Evolutionary conservation across 2,329 filamentous ascomycete genomes (phyloP).

Genomic region (Xylaria sp.): DNA sequence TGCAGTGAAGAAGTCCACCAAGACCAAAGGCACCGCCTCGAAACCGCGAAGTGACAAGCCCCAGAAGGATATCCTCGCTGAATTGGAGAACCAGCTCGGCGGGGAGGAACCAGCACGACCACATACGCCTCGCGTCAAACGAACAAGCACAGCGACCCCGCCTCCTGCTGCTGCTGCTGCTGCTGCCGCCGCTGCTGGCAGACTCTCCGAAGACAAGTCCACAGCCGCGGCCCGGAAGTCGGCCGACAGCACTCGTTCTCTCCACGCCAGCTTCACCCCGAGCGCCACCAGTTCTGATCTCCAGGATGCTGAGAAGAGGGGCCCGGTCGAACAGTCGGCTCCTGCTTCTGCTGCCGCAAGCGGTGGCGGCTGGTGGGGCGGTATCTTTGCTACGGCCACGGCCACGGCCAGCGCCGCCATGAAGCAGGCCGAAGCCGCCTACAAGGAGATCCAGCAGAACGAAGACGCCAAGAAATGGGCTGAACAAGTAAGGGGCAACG

Average conservation of each 20-base stretch:
- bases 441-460: slow-evolving; percentile 95
- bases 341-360: slow-evolving; percentile 42
- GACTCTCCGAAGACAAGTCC: slow-evolving; percentile 73
- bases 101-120: slow-evolving; percentile 79
- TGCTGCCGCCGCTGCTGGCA: slow-evolving; percentile 60
- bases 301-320: slow-evolving; percentile 66
- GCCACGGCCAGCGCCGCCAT: slow-evolving; percentile 74
- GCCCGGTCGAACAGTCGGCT: slow-evolving; percentile 56
- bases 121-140: slow-evolving; percentile 78
- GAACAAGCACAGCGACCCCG: slow-evolving; percentile 60
- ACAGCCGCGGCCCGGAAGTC: slow-evolving; percentile 70
- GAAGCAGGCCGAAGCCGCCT: slow-evolving; percentile 91
- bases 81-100: slow-evolving; percentile 81
- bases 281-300: slow-evolving; percentile 72
- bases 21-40: slow-evolving; percentile 60
- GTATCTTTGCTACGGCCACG: slow-evolving; percentile 79
- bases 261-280: slow-evolving; percentile 77
- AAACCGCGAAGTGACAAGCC: slow-evolving; percentile 55
- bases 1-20: slow-evolving; percentile 61
- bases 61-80: slow-evolving; percentile 83
- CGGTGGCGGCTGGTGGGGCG: slow-evolving; percentile 89
- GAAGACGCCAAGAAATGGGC: slow-evolving; percentile 97
- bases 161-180: slow-evolving; percentile 61
- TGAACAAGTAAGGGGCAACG: slow-evolving; percentile 90
- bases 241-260: slow-evolving; percentile 77